Evolutionary conservation across 2,329 filamentous ascomycete genomes (phyloP).

Genomic region (Calonectria pteridis): DNA sequence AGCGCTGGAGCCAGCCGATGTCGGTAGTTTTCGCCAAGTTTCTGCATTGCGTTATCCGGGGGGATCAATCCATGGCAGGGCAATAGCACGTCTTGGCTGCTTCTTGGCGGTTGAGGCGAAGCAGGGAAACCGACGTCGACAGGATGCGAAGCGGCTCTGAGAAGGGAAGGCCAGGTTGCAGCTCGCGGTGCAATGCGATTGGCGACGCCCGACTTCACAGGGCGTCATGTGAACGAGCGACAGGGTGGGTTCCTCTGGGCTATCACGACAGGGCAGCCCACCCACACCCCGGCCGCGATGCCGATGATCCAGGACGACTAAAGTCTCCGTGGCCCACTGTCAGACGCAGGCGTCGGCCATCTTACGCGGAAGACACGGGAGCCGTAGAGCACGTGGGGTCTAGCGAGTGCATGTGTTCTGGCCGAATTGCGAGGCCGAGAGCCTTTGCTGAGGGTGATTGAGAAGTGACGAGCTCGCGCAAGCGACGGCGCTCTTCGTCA

Average conservation of each 20-base stretch:
- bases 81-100: constrained; percentile 14
- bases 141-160: constrained; percentile 2
- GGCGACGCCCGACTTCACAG: background rate
- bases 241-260: background rate
- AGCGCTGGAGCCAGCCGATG: background rate
- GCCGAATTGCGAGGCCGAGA: constrained; percentile 1
- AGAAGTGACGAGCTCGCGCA: background rate
- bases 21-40: constrained; percentile 15
- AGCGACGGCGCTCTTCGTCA: background rate
- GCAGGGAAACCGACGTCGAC: constrained; percentile 6
- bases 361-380: background rate
- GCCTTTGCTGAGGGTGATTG: background rate
- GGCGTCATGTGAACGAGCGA: constrained; percentile 20
- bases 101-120: constrained; percentile 24
- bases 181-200: background rate
- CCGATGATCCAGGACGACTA: constrained; percentile 12
- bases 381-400: constrained; percentile 29
- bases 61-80: constrained; percentile 1
- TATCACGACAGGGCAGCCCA: background rate
- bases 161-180: background rate
- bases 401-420: background rate
- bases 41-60: constrained; percentile 10
- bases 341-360: background rate
- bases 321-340: constrained; percentile 11
- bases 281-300: constrained; percentile 2